Evolutionary conservation across 441 rosid species (phyloP).

Genomic region (Corymbia calophylla): DNA sequence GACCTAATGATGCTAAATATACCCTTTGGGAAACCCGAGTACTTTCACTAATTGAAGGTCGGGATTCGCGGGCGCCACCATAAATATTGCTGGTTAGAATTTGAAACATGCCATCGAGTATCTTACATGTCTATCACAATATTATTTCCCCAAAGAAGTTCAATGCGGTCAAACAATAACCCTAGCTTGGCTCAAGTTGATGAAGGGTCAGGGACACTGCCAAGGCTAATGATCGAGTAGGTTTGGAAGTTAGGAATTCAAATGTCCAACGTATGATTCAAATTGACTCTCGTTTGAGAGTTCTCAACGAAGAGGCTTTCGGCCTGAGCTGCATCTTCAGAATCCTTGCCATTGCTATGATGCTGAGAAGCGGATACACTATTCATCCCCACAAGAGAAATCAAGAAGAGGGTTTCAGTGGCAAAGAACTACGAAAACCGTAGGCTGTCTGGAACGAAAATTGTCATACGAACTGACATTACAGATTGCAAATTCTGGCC

Average conservation of each 20-base stretch:
- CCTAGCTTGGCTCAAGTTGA: neutral
- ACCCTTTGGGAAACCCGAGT: too few species aligned
- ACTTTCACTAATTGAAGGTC: too few species aligned
- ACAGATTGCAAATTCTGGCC: neutral
- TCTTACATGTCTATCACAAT: neutral
- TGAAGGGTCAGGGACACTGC: neutral
- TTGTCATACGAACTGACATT: neutral
- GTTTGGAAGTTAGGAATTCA: neutral
- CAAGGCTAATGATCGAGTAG: neutral
- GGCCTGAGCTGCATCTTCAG: neutral
- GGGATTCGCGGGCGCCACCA: too few species aligned
- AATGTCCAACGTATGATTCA: neutral
- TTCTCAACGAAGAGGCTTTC: neutral
- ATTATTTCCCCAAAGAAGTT: neutral
- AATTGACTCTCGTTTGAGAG: neutral
- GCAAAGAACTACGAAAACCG: neutral
- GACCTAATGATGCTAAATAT: too few species aligned
- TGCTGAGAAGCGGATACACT: neutral
- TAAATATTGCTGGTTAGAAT: neutral
- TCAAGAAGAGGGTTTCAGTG: neutral
- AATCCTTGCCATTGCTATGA: neutral
- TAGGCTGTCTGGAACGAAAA: neutral
- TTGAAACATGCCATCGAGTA: neutral
- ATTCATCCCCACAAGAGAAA: neutral
- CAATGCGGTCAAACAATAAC: neutral